A percentile compares a stretch with the other conserved stretches of the same genome.
Evolutionary conservation across 2,329 filamentous ascomycete genomes (phyloP).

Genomic region (Epichloe coenophiala): DNA sequence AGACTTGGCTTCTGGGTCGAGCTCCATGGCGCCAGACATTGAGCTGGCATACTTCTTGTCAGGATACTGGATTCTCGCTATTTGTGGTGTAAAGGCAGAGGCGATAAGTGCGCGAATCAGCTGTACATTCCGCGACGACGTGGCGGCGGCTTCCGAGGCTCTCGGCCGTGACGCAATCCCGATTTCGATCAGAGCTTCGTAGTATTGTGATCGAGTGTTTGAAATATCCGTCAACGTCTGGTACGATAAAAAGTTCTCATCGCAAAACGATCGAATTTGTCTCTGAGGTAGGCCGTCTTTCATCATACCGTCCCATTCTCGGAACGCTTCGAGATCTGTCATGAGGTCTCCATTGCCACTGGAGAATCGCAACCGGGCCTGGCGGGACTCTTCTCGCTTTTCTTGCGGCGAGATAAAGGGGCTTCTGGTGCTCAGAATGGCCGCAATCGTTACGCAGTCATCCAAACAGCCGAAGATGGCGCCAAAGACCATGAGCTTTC

Average conservation of each 20-base stretch:
- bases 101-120: conserved; percentile 59
- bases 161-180: conserved; percentile 49
- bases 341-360: conserved; percentile 74
- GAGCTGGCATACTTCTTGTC: conserved; percentile 90
- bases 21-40: conserved; percentile 76
- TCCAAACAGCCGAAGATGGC: conserved; percentile 88
- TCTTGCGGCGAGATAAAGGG: conserved; percentile 79
- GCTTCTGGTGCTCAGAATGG: conserved; percentile 77
- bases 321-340: conserved; percentile 73
- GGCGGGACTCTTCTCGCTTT: conserved; percentile 68
- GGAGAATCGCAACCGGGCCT: conserved; percentile 61
- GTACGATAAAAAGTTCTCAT: conserved; percentile 69
- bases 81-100: conserved; percentile 68
- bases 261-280: conserved; percentile 64
- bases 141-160: conserved; percentile 20
- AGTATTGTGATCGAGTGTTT: conserved; percentile 74
- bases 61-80: conserved; percentile 83
- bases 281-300: conserved; percentile 44
- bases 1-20: conserved; percentile 81
- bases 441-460: conserved; percentile 74
- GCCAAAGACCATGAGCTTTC: conserved; percentile 91
- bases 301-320: conserved; percentile 63
- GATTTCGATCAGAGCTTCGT: conserved; percentile 72
- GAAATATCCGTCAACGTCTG: conserved; percentile 80
- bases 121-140: conserved; percentile 20